Conservation (phyloP, 768 basidiomycete genomes). For the Terana coerulea region DNA sequence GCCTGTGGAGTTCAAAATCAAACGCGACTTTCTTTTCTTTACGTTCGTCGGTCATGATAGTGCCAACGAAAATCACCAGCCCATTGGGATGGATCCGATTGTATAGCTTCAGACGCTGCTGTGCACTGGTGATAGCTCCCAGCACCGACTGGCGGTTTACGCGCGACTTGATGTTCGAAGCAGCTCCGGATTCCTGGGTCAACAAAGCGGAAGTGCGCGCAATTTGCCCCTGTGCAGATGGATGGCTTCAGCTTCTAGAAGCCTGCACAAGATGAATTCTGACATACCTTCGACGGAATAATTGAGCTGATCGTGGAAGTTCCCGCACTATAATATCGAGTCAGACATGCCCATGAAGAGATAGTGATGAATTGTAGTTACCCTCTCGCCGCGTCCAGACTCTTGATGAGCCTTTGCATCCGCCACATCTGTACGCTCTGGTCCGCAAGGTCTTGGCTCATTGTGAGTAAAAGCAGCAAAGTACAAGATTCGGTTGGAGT, state of each 20-base stretch:
- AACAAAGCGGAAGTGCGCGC: conserved; percentile 93
- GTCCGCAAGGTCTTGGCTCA: conserved; percentile 85
- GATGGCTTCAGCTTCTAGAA: conserved; percentile 15
- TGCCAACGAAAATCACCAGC: conserved; percentile 96
- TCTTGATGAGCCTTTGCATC: conserved; percentile 98
- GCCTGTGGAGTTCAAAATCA: conserved; percentile 98
- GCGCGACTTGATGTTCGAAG: conserved; percentile 99
- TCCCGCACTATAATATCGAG: conserved; percentile 58
- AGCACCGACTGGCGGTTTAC: conserved; percentile 97
- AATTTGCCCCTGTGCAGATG: conserved; percentile 82
- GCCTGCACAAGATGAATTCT: conserved; percentile 2
- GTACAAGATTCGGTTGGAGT: no score
- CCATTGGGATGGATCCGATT: conserved; percentile 96
- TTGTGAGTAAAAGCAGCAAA: conserved; percentile 48
- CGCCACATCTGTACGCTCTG: conserved; percentile 99
- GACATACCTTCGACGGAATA: conserved; percentile 83
- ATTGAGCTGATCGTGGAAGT: conserved; percentile 99
- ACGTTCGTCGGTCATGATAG: conserved; percentile 95
- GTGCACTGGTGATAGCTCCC: conserved; percentile 97
- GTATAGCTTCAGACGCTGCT: conserved; percentile 96
- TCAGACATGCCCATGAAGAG: neutral
- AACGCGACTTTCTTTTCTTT: conserved; percentile 99
- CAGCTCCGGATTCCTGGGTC: conserved; percentile 96
- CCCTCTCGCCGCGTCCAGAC: conserved; percentile 92
- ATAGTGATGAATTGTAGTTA: conserved; percentile 27